Conservation (phyloP, 805 yeast genomes). For the Millerozyma miso region DNA sequence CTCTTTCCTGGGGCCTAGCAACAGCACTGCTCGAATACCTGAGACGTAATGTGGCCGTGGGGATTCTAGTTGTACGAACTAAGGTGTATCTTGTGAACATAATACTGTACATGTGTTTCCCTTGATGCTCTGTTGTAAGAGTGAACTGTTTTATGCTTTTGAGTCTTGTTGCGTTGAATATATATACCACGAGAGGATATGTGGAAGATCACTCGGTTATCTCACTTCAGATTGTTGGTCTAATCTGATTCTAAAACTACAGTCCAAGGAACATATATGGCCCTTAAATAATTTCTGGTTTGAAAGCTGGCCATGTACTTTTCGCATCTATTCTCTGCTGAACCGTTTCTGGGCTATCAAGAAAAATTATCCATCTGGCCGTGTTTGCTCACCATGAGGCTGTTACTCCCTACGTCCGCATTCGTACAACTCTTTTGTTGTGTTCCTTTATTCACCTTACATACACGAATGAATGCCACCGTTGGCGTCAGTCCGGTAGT, state of each 20-base stretch:
- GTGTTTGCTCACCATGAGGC: neutral
- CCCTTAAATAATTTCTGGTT: neutral
- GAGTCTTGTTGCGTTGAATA: neutral
- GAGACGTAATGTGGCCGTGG: neutral
- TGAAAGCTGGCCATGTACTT: neutral
- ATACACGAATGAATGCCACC: neutral
- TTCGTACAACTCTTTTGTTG: neutral
- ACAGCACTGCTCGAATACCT: neutral
- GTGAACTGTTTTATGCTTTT: no score
- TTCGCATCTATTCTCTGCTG: neutral
- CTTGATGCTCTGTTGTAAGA: no score
- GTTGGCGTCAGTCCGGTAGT: neutral
- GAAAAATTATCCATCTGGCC: neutral
- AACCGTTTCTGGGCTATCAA: neutral
- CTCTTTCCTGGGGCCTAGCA: neutral
- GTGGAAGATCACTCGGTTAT: neutral
- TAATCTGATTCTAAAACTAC: neutral
- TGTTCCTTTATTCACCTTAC: neutral
- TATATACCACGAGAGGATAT: neutral
- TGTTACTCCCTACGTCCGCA: neutral
- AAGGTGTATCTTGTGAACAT: neutral
- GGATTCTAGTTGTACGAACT: neutral
- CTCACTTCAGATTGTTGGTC: neutral
- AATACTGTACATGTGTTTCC: no score
- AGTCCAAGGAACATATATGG: neutral